Evolutionary conservation across 805 yeast genomes (phyloP).

Genomic region (Cyberlindnera meyerae): DNA sequence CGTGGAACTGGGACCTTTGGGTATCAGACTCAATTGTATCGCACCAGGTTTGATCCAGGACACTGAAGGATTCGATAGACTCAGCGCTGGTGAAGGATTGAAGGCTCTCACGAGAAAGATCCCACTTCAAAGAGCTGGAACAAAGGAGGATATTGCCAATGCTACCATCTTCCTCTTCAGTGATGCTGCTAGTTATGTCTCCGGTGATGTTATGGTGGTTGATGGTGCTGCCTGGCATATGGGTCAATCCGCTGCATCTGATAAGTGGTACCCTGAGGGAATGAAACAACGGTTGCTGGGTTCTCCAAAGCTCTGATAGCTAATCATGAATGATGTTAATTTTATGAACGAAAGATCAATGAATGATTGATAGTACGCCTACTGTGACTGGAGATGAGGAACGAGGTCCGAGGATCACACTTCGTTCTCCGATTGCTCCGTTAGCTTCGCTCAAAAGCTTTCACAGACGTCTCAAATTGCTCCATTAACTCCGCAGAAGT

Average conservation of each 20-base stretch:
- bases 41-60: constrained; percentile 90
- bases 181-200: constrained; percentile 71
- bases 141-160: constrained; percentile 76
- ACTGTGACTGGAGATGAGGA: no score
- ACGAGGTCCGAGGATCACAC: no score
- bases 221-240: constrained; percentile 93
- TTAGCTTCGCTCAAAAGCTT: no score
- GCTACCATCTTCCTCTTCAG: constrained; percentile 82
- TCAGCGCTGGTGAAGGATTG: constrained; percentile 41
- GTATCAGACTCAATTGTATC: constrained; percentile 74
- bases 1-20: constrained; percentile 87
- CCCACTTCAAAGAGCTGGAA: constrained; percentile 60
- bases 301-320: constrained; percentile 32
- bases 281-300: constrained; percentile 29
- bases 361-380: no score
- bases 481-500: no score
- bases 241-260: constrained; percentile 38
- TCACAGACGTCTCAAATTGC: no score
- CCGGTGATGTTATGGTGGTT: constrained; percentile 75
- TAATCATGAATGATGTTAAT: no score
- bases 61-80: constrained; percentile 79
- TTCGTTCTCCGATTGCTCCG: no score
- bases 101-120: constrained; percentile 40
- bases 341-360: no score
- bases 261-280: constrained; percentile 40